Base-by-base conservation (phyloP, 2,329 filamentous ascomycete genomes). In the Gyromitra esculenta region DNA sequence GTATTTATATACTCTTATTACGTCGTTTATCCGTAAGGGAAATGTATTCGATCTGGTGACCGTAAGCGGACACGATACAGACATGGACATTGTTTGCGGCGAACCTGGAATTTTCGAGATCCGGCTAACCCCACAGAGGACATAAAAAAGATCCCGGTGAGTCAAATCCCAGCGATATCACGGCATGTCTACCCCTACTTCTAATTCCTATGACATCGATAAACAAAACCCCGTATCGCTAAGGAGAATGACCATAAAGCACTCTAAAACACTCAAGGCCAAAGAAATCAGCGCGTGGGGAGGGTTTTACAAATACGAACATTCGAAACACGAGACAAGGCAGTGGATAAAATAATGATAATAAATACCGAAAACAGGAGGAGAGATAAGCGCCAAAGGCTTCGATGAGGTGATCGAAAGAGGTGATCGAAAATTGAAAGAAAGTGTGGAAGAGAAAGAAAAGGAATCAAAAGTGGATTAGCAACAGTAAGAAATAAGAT, bases 181-280 rank as follows among this genome's bases (percentile, higher is more conserved):
- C 65, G 59, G 41, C 65, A 74, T 43, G 64, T 56, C 45, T 62
- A 64, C 31, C 1, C 60, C 60, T 50, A 59, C 50, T 56, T 45
- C 59, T 70, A 75, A 75, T 75, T 75, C 72, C 50, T 65, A 75
- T 75, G 72, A 75, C 71, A 74, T 39, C 65, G 59, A 59, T 54
- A 69, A 69, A 69, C 37, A 75, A 64, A 75, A 13, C 57, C 68
- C 66, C 72, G 57, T 64, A 69, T 71, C 68, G 57, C 45, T 64
- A 69, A 60, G 43, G 25, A 48, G 5, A 56, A 41, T 69, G 56
- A 63, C 72, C 48, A n/a, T 31, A 73, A 68, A 73, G 37, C 35
- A 41, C 62, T 74, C 72, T 35, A 64, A 64, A 74, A 57, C 39
- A 69, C 67, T 75, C 64, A 56, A 11, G 41, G 9, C 56, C 64